Evolutionary conservation across 257 asterid genomes (phyloP).

Genomic region (Solanum chilense): DNA sequence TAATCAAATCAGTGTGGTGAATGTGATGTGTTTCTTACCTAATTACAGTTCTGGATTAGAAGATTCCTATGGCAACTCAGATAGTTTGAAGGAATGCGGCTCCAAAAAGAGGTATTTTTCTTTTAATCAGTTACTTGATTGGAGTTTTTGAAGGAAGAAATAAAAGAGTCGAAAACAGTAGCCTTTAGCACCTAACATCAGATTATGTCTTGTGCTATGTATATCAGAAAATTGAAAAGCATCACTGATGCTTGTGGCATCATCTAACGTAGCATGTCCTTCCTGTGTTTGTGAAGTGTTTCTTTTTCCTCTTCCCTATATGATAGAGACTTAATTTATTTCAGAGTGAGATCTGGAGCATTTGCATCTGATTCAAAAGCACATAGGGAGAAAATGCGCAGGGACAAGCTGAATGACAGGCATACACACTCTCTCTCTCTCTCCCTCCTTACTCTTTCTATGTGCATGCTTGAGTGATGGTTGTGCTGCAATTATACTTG

Average conservation of each 20-base stretch:
- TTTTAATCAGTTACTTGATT: not conserved
- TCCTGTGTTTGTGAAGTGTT: not conserved
- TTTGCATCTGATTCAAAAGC: constrained; percentile 50
- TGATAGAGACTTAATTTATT: not conserved
- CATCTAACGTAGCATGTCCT: not conserved
- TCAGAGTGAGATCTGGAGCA: constrained; percentile 28
- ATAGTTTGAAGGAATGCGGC: constrained; percentile 21
- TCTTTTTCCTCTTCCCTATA: not conserved
- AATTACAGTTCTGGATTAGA: constrained; percentile 24
- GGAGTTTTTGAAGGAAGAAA: not conserved
- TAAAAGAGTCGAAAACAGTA: not conserved
- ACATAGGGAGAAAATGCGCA: constrained; percentile 45
- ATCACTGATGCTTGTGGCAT: not conserved
- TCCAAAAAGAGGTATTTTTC: constrained; percentile 37
- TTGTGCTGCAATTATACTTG: not conserved
- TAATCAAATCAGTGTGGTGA: not conserved
- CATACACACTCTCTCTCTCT: constrained; percentile 7
- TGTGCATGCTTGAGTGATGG: not conserved
- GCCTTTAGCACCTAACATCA: not conserved
- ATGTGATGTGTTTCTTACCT: not conserved
- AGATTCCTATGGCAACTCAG: constrained; percentile 19
- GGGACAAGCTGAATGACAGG: constrained; percentile 58
- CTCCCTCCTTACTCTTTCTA: not conserved
- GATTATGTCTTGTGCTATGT: not conserved
- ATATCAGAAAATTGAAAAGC: not conserved